Evolutionary conservation across 768 basidiomycete genomes (phyloP).

Genomic region (Mrakia blollopis): DNA sequence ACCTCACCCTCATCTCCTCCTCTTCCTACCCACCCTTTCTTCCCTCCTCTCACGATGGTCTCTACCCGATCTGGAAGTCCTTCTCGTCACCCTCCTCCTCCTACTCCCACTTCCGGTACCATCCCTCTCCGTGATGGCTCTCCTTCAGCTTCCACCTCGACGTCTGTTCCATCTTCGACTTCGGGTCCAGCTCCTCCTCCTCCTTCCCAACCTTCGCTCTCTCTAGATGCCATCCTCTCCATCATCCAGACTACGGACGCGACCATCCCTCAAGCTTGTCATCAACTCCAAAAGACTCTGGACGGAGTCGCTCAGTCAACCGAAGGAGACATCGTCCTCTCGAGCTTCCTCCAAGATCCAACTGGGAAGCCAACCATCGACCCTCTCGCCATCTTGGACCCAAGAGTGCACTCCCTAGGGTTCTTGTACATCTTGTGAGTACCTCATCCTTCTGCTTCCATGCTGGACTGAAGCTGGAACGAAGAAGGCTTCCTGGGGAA

Average conservation of each 20-base stretch:
- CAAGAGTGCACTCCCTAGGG: neutral
- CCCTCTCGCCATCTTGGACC: neutral
- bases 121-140: neutral
- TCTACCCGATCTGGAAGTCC: neutral
- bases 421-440: neutral
- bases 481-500: neutral
- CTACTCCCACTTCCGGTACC: neutral
- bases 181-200: neutral
- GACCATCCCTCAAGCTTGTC: neutral
- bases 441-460: neutral
- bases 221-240: neutral
- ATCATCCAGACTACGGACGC: neutral
- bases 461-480: too few relatives aligned
- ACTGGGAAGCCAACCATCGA: neutral
- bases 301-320: neutral
- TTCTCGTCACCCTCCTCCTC: neutral
- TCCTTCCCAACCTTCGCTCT: neutral
- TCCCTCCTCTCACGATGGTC: neutral
- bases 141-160: neutral
- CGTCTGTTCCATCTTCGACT: neutral
- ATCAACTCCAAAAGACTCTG: neutral
- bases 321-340: neutral
- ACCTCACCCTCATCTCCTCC: too few relatives aligned
- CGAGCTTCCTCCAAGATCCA: neutral
- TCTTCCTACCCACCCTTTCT: neutral